Conservation (phyloP, 2,329 filamentous ascomycete species). For the Plenodomus biglobosus region DNA sequence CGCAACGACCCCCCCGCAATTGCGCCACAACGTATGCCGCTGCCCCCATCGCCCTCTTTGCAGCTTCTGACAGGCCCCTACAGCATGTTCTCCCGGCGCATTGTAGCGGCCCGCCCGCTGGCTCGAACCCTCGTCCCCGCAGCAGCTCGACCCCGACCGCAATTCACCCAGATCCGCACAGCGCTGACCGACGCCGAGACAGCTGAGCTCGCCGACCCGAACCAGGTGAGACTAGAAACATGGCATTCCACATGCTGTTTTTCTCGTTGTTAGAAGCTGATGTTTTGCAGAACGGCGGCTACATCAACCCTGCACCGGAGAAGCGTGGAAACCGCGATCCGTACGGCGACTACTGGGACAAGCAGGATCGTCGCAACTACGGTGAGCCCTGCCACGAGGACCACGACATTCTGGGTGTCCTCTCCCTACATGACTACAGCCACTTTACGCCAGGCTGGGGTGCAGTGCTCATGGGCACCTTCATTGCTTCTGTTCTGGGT, state of each 20-base stretch:
- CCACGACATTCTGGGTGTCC: constrained; percentile 87
- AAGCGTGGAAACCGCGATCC: constrained; percentile 94
- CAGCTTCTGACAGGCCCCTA: constrained; percentile 46
- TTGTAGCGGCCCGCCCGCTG: constrained; percentile 47
- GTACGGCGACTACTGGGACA: constrained; percentile 93
- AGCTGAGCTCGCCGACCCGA: constrained; percentile 57
- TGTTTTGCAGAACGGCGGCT: constrained; percentile 74
- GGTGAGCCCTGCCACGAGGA: constrained; percentile 97
- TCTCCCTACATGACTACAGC: constrained; percentile 86
- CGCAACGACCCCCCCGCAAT: constrained; percentile 18
- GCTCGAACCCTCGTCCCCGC: constrained; percentile 39
- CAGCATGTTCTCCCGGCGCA: constrained; percentile 50
- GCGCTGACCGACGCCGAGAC: constrained; percentile 37
- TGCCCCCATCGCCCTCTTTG: no score
- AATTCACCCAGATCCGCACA: constrained; percentile 43
- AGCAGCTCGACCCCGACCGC: constrained; percentile 29
- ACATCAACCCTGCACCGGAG: constrained; percentile 73
- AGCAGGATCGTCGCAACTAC: constrained; percentile 95
- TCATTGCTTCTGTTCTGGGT: constrained; percentile 46
- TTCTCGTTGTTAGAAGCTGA: constrained; percentile 16
- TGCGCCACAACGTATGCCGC: constrained; percentile 31
- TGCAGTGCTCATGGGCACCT: constrained; percentile 57
- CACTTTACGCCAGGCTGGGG: constrained; percentile 76
- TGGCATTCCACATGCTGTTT: neutral
- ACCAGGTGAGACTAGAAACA: constrained; percentile 54